Conservation (phyloP, 2,329 filamentous ascomycete genomes). For the Boeremia exigua region DNA sequence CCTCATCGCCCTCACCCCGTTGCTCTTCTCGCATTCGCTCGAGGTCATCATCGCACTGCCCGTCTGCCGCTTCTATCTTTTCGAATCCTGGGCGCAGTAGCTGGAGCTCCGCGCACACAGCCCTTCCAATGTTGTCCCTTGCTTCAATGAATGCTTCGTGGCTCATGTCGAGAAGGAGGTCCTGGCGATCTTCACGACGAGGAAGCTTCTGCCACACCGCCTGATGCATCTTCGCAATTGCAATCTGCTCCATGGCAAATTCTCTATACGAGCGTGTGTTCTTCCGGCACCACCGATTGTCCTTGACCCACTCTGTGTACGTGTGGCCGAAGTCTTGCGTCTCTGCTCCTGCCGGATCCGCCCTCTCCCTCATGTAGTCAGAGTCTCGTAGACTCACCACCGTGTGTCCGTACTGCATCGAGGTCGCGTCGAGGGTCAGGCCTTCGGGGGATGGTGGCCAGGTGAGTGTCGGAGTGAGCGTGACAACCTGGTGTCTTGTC, state of each 20-base stretch:
- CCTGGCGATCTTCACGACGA: background rate
- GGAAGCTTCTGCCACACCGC: background rate
- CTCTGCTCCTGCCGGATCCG: background rate
- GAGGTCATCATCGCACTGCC: background rate
- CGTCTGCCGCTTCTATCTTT: background rate
- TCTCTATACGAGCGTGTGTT: background rate
- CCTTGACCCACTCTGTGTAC: background rate
- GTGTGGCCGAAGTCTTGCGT: background rate
- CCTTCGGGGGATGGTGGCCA: background rate
- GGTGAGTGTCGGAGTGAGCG: background rate
- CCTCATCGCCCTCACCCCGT: too few species aligned
- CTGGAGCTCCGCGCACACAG: background rate
- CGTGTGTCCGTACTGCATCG: conserved; percentile 1
- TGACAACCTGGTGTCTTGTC: background rate
- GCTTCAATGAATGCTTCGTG: background rate
- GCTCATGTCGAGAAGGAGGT: background rate
- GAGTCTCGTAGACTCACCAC: background rate
- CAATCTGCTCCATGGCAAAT: background rate
- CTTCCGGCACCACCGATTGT: background rate
- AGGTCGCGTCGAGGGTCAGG: background rate
- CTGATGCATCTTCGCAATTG: background rate
- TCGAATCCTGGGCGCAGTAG: background rate
- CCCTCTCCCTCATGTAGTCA: background rate
- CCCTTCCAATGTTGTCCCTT: background rate
- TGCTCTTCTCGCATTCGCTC: background rate